Evolutionary conservation across 352 stramenopile species (phyloP).

Genomic region (Paralagenidium karlingii): DNA sequence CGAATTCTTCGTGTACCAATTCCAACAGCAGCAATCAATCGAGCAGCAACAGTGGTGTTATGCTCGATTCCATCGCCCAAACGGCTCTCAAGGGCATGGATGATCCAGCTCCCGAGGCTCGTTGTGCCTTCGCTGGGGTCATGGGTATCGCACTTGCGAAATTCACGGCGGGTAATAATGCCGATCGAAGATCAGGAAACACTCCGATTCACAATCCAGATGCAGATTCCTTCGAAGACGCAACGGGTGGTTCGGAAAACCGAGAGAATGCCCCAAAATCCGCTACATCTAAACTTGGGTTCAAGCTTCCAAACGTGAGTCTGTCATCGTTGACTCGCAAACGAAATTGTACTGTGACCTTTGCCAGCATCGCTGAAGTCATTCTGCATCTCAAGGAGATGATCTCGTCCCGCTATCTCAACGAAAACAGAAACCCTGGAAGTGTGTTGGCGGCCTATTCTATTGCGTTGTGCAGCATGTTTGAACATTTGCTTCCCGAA

Average conservation of each 20-base stretch:
- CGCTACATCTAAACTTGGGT: slow-evolving; percentile 31
- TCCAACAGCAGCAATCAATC: neutral
- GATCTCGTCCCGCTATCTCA: slow-evolving; percentile 46
- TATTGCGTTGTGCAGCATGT: slow-evolving; percentile 65
- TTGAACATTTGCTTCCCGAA: slow-evolving; percentile 50
- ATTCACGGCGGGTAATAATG: slow-evolving; percentile 18
- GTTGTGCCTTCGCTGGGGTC: slow-evolving; percentile 44
- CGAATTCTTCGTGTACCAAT: too few species aligned
- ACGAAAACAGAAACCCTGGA: slow-evolving; percentile 37
- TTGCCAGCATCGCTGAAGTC: slow-evolving; percentile 62
- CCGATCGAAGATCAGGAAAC: too few species aligned
- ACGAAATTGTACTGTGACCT: slow-evolving; percentile 22
- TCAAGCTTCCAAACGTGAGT: slow-evolving; percentile 43
- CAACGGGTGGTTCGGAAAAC: neutral
- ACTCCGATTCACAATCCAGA: slow-evolving; percentile 2
- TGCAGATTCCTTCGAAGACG: neutral
- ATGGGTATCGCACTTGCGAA: slow-evolving; percentile 72
- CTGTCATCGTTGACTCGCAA: slow-evolving; percentile 19
- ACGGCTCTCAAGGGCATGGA: slow-evolving; percentile 69
- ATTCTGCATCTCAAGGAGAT: slow-evolving; percentile 72
- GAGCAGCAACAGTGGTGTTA: slow-evolving; percentile 13
- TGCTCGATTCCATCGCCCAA: slow-evolving; percentile 56
- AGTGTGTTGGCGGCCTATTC: slow-evolving; percentile 59
- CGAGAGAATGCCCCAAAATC: too few species aligned
- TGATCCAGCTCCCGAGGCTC: slow-evolving; percentile 42